Base-by-base conservation (phyloP, 306 rosid species). In the Rosa rugosa region DNA sequence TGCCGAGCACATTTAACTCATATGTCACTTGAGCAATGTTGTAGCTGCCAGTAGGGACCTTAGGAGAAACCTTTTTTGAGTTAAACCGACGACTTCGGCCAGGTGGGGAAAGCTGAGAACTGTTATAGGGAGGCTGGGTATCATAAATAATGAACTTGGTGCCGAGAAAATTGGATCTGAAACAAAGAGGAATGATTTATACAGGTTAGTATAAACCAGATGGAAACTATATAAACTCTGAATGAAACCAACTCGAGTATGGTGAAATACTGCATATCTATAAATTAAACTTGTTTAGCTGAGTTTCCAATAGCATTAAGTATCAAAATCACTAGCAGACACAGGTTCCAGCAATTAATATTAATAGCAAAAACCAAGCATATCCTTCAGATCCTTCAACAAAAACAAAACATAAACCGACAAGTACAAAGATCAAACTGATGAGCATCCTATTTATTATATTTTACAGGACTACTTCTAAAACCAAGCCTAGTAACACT, bases 81-180 rank as follows among this genome's bases (percentile, higher is more conserved):
- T 89, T 42, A 73, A 94, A 90, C 78, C 98, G 86, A 11, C 96
- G 91, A 84, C 97, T 94, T 81, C 88, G 87, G 50, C 97, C 96
- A 1, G 90, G 93, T 11, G 89, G 90, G 31, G 94, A 79, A 23
- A 85, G 56, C 76, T 86, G 92, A 64, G 91, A 75, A 68, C 71
- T 84, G 82, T 86, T 89, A 75, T 86, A 89, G 11, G 98, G 94
- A 72, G 96, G 96, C 77, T 94, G 97, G 50, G 96, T 94, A 79
- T 96, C 99, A 80, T 88, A 91, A 45, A 96, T 90, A 78, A 96
- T 89, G 84, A 94, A 94, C 69, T 94, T 94, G 69, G 98, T 94
- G 78, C 98, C 98, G 4, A 94, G 91, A 82, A 91, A 94, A 79
- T 94, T 94, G 14, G 98, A 91, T 89, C 98, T 94, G 93, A 75